Conservation (phyloP, 345 rosid species). For the Kandelia obovata region DNA sequence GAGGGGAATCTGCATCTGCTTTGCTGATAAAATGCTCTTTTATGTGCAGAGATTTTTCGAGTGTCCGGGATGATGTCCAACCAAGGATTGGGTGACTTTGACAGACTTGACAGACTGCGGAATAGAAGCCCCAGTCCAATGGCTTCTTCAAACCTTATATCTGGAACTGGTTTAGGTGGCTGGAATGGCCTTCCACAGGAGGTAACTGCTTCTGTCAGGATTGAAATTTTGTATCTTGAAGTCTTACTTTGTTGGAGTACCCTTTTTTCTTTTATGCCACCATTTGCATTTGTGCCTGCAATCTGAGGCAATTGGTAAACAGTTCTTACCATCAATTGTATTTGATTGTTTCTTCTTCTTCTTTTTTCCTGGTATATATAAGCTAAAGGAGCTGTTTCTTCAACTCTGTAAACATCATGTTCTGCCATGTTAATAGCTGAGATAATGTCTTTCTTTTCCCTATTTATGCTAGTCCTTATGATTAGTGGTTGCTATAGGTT, state of each 20-base stretch:
- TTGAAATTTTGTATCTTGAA: neutral
- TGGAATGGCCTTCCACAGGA: conserved; percentile 75
- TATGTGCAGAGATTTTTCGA: conserved; percentile 65
- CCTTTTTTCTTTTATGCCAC: neutral
- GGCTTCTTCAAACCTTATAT: conserved; percentile 77
- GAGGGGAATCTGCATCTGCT: no score
- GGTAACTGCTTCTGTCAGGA: conserved; percentile 35
- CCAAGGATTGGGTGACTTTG: conserved; percentile 76
- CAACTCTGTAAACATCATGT: neutral
- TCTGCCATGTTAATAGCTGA: neutral
- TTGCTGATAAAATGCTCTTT: conserved; percentile 7
- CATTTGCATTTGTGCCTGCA: neutral
- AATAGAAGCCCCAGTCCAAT: conserved; percentile 91
- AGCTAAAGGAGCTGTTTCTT: no score
- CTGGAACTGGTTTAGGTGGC: conserved; percentile 55
- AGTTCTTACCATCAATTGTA: neutral
- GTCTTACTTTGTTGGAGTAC: neutral
- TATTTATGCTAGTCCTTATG: neutral
- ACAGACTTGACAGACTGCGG: conserved; percentile 67
- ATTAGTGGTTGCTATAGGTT: neutral
- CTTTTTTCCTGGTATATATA: no score
- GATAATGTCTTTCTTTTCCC: neutral
- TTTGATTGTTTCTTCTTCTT: neutral
- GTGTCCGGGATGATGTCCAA: conserved; percentile 69
- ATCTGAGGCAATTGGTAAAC: conserved; percentile 5